These are phyloP conservation scores for Arabidopsis lyrata DNA, from an alignment of 441 rosid genomes.

Conservation along the genomic window DNA sequence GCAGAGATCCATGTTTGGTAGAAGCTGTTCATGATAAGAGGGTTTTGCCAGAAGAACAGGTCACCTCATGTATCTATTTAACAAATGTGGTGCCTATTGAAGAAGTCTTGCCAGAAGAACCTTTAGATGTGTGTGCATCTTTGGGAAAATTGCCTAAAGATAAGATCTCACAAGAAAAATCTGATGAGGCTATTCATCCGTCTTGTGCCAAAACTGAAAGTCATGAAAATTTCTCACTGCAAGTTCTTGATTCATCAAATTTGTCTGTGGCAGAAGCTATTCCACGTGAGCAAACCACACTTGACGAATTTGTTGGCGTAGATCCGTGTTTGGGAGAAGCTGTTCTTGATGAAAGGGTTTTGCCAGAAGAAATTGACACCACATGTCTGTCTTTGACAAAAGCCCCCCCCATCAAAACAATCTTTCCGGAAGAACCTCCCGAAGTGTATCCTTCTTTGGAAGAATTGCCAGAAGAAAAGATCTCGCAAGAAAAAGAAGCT, in stretches of 20 bases:
- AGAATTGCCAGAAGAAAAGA: conserved; percentile 21
- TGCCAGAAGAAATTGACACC: conserved; percentile 25
- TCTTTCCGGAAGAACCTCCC: conserved; percentile 11
- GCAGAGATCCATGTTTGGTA: conserved; percentile 1
- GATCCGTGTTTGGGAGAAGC: conserved; percentile 30
- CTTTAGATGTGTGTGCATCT: conserved; percentile 14
- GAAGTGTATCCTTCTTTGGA: conserved; percentile 24
- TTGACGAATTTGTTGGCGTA: conserved; percentile 36
- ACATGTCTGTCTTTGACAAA: conserved; percentile 30
- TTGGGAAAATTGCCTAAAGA: conserved; percentile 15
- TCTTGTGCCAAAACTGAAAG: conserved; percentile 29
- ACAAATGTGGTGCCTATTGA: conserved; percentile 13
- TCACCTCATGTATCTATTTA: conserved; percentile 22
- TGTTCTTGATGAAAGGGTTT: conserved; percentile 18
- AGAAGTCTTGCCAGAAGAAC: conserved; percentile 28
- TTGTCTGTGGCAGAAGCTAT: conserved; percentile 25
- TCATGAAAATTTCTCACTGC: conserved; percentile 15
- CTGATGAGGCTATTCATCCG: conserved; percentile 28
- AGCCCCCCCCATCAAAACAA: neutral
- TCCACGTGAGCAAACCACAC: conserved; percentile 15
- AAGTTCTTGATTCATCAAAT: conserved; percentile 27
- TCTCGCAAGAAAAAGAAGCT: conserved; percentile 5
- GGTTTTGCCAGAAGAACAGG: conserved; percentile 30
- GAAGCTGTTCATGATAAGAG: conserved; percentile 25
- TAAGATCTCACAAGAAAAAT: conserved; percentile 16